phyloP scores from a whole-genome alignment of 805 yeast genomes.

The Nakazawaea holstii region DNA sequence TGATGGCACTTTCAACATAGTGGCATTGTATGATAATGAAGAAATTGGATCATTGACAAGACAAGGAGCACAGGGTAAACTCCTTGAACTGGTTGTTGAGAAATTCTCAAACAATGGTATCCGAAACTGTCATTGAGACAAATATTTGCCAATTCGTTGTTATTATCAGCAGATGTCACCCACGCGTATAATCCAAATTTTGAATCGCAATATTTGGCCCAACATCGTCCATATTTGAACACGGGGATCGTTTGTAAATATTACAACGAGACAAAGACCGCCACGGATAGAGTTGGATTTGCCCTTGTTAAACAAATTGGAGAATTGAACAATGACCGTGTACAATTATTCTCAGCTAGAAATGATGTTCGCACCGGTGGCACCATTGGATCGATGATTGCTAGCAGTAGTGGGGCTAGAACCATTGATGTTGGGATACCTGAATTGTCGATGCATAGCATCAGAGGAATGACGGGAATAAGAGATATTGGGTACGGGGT shows the following conservation, averaged over 20 bases:
- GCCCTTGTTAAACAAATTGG: slow-evolving; percentile 71
- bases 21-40: slow-evolving; percentile 72
- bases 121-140: background rate
- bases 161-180: slow-evolving; percentile 78
- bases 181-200: slow-evolving; percentile 82
- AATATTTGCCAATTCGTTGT: slow-evolving; percentile 59
- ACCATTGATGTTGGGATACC: slow-evolving; percentile 80
- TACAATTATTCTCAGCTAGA: slow-evolving; percentile 82
- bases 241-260: slow-evolving; percentile 65
- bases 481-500: slow-evolving; percentile 72
- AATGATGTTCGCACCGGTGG: slow-evolving; percentile 85
- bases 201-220: slow-evolving; percentile 54
- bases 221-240: slow-evolving; percentile 78
- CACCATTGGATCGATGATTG: slow-evolving; percentile 76
- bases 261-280: slow-evolving; percentile 79
- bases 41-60: slow-evolving; percentile 79
- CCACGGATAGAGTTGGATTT: slow-evolving; percentile 70
- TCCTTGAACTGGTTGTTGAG: slow-evolving; percentile 57
- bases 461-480: slow-evolving; percentile 75
- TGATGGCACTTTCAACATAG: slow-evolving; percentile 43
- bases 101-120: slow-evolving; percentile 31
- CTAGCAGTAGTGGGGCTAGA: slow-evolving; percentile 63
- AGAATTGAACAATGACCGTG: slow-evolving; percentile 49
- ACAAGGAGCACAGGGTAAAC: slow-evolving; percentile 78
- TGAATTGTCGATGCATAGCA: slow-evolving; percentile 81